phyloP scores from a whole-genome alignment of 2,329 filamentous ascomycete genomes.

The Rutstroemia sp. region DNA sequence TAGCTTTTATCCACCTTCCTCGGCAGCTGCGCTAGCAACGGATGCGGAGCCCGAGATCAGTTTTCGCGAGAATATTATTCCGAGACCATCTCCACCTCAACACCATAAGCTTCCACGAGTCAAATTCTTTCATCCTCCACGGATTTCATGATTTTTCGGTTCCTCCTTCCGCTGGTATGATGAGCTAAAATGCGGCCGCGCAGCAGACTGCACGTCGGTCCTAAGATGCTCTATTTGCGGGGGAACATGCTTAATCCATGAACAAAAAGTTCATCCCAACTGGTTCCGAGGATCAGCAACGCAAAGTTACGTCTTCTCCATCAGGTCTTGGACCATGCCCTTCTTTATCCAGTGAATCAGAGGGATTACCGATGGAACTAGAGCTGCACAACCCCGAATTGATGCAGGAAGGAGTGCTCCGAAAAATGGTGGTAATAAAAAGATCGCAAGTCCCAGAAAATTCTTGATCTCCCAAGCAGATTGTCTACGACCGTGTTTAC shows the following conservation, averaged over 20 bases:
- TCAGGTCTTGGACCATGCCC: neutral
- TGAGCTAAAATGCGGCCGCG: neutral
- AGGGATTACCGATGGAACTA: neutral
- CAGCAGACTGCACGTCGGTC: neutral
- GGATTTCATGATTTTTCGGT: neutral
- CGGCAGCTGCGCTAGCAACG: neutral
- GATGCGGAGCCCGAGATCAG: neutral
- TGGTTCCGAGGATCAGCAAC: neutral
- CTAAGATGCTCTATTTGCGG: neutral
- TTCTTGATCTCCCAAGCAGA: neutral
- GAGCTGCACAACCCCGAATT: neutral
- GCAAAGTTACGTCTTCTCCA: neutral
- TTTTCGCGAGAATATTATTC: conserved; percentile 8
- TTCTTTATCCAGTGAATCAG: neutral
- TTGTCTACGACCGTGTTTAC: neutral
- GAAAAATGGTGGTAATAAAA: conserved; percentile 5
- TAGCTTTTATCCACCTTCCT: conserved; percentile 5
- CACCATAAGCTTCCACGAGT: conserved; percentile 4
- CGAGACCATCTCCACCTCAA: neutral
- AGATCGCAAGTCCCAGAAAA: neutral
- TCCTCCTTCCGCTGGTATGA: neutral
- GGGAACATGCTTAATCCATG: conserved; percentile 1
- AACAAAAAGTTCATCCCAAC: neutral
- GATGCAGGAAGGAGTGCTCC: conserved; percentile 4
- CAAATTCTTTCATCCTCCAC: neutral